Evolutionary conservation across 2,329 filamentous ascomycete genomes (phyloP), one percentile per base, ranked within the genome.

Genomic region (Paecilomyces variotii): DNA sequence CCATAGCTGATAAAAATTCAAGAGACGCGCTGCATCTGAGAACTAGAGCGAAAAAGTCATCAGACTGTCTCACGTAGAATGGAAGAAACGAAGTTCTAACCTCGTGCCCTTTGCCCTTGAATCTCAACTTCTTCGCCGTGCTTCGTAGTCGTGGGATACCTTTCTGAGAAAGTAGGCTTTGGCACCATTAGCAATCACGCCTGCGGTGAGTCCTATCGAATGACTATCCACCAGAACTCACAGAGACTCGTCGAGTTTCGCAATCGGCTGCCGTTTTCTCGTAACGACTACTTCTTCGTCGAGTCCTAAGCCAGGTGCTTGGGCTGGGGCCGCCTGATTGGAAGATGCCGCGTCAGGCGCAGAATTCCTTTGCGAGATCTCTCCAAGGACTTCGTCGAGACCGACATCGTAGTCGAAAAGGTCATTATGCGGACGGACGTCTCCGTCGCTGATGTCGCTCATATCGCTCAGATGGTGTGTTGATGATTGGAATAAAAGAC

Each of bases 41-140:
- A 94, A 97, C 87, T 93, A 57, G 1, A 34, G 3, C 7, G 6
- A 54, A 26, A 53, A 50, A 9, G 19, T 25, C 51, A 12, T 57
- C 32, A 28, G 39, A 45, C 5, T 14, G 14, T 62, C n/a, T n/a
- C 24, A 32, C 10, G n/a, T 39, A 56, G 25, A 19, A 26, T 56
- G 30, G 24, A 27, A 35, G 11, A 9, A 19, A 57, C 61, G 26
- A 62, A 56, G 28, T 11, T 49, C 64, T 54, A 68, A 91, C 89
- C 79, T 99, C 94, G 71, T 97, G 90, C 0, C 92, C 93, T 74
- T 96, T 97, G 55, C 94, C 94, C 71, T 93, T 95, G 65, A 97
- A 85, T 63, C 84, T 90, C 24, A 97, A 76, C 52, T 82, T 82
- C 56, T 84, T 86, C 0, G 90, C 87, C 65, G 86, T 86, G 61